These are phyloP conservation scores for Rhizopogon vesiculosus DNA, from an alignment of 768 basidiomycete species.

Conservation along the genomic window DNA sequence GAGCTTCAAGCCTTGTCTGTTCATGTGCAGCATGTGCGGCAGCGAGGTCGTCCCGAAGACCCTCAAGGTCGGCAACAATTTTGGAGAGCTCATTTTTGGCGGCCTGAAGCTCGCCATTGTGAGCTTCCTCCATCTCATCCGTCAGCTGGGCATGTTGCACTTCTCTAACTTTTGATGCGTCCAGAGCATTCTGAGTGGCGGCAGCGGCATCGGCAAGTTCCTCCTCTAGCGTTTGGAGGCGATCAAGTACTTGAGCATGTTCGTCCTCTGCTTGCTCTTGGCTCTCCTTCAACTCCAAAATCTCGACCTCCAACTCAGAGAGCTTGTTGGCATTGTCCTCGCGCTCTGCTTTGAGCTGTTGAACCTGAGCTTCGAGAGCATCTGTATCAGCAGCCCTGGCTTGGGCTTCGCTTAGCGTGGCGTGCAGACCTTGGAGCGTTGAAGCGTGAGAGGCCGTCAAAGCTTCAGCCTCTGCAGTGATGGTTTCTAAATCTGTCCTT, in stretches of 20 bases:
- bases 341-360: slow-evolving; percentile 54
- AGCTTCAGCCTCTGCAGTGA: slow-evolving; percentile 46
- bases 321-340: slow-evolving; percentile 68
- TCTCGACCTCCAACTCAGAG: slow-evolving; percentile 78
- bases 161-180: slow-evolving; percentile 45
- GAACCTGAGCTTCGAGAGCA: slow-evolving; percentile 44
- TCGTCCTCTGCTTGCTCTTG: slow-evolving; percentile 63
- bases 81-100: slow-evolving; percentile 40
- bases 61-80: slow-evolving; percentile 39
- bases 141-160: slow-evolving; percentile 35
- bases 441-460: slow-evolving; percentile 47
- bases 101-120: slow-evolving; percentile 42
- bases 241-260: slow-evolving; percentile 38
- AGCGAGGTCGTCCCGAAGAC: slow-evolving; percentile 43
- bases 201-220: slow-evolving; percentile 46
- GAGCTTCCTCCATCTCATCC: slow-evolving; percentile 36
- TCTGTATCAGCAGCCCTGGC: slow-evolving; percentile 38
- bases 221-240: slow-evolving; percentile 47
- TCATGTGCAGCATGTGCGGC: slow-evolving; percentile 43
- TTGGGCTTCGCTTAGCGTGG: slow-evolving; percentile 44
- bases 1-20: slow-evolving; percentile 38
- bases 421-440: slow-evolving; percentile 43
- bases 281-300: slow-evolving; percentile 70
- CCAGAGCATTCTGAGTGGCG: slow-evolving; percentile 43
- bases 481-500: slow-evolving; percentile 53